These are phyloP conservation scores for Hypholoma fasciculare DNA, from an alignment of 768 basidiomycete genomes.

Conservation along the genomic window DNA sequence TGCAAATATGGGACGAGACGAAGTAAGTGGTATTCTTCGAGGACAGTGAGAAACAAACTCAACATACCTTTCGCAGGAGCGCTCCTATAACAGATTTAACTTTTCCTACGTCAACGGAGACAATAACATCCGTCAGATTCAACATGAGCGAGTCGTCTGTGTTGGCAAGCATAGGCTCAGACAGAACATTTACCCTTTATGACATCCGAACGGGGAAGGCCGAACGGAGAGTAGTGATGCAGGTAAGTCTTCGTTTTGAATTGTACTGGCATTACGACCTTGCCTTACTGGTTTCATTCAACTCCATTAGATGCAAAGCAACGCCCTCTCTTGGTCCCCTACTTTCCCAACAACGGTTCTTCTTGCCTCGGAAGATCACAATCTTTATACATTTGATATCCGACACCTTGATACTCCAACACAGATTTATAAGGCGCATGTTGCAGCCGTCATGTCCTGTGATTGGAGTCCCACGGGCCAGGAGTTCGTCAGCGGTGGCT, in stretches of 20 bases:
- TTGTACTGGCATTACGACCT: neutral
- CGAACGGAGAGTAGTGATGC: slow-evolving; percentile 88
- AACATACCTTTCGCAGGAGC: slow-evolving; percentile 47
- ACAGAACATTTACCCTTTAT: slow-evolving; percentile 94
- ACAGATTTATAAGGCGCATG: slow-evolving; percentile 96
- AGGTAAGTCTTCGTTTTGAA: slow-evolving; percentile 45
- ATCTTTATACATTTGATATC: slow-evolving; percentile 97
- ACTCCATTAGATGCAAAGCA: slow-evolving; percentile 73
- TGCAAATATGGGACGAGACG: slow-evolving; percentile 98
- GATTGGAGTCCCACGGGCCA: slow-evolving; percentile 97
- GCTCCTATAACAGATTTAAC: slow-evolving; percentile 85
- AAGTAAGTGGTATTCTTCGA: slow-evolving; percentile 53
- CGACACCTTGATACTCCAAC: slow-evolving; percentile 79
- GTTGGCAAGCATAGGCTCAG: slow-evolving; percentile 92
- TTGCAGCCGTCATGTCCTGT: slow-evolving; percentile 93
- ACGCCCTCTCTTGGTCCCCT: slow-evolving; percentile 93
- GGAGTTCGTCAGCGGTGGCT: slow-evolving; percentile 95
- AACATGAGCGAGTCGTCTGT: slow-evolving; percentile 94
- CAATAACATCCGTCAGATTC: slow-evolving; percentile 85
- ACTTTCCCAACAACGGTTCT: slow-evolving; percentile 90
- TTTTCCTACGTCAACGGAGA: slow-evolving; percentile 87
- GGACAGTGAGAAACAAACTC: neutral
- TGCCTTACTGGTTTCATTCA: neutral
- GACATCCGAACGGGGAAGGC: slow-evolving; percentile 98
- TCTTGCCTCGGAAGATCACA: slow-evolving; percentile 98